Base-by-base conservation (phyloP, 2,329 filamentous ascomycete species). In the Penicillium italicum region DNA sequence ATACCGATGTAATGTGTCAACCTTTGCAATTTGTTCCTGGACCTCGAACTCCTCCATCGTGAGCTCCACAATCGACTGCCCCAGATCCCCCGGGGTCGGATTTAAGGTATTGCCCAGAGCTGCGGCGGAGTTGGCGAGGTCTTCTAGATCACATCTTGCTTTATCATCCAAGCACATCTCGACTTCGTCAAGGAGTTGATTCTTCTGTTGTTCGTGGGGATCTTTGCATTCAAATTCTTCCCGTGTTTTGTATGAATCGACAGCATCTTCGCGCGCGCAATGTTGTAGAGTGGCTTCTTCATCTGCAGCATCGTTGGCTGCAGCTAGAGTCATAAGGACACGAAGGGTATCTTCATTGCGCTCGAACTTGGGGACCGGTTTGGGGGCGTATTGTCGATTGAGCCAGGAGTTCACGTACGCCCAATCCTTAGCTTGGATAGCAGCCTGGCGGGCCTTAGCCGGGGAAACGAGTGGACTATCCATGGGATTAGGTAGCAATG, bases 341-440 rank as follows among this genome's bases (percentile, higher is more conserved):
- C 85, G 86, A 47, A 96, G 79, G 0, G 92, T 97, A 43, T 93
- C 89, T 30, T 87, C 81, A 69, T 94, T 97, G 66, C 91, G 87
- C 76, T 97, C 93, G 72, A 96, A 96, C 0, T 80, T 70, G 0
- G 91, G 91, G 0, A 87, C 76, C 0, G 81, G 71, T 43, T 82
- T 83, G 30, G 83, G 82, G 42, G 81, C 80, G 63, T 89, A 89
- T 68, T 89, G 89, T 56, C 83, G 81, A 43, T 81, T 79, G 11
- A 97, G 84, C 92, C 93, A 97, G 65, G 80, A 79, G 74, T 95
- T 91, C 63, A 97, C 83, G 62, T 89, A 91, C 53, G 86, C 87
- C 93, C 93, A 97, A 74, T 97, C 92, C 69, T 93, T 92, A 44
- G 91, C 89, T 60, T 89, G 86, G 12, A 89, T 88, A 59, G 89